Percentiles rank a stretch among this genome's conserved stretches.
Evolutionary conservation across 2,329 filamentous ascomycete genomes (phyloP).

Genomic region (Neonectria neomacrospora): DNA sequence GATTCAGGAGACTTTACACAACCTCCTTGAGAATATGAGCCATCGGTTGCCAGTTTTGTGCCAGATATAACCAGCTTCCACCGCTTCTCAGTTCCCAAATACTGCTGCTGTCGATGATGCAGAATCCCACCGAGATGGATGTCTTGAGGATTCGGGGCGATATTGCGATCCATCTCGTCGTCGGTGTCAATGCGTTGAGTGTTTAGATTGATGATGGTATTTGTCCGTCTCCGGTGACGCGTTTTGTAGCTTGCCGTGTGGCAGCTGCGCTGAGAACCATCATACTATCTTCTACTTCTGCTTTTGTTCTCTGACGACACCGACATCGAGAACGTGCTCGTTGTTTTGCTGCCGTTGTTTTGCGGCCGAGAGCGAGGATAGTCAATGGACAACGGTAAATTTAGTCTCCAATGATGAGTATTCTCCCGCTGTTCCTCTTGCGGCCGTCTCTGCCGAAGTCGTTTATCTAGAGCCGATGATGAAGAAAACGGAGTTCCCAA

Average conservation of each 20-base stretch:
- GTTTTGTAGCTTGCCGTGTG: background rate
- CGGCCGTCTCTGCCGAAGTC: background rate
- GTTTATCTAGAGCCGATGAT: too few relatives aligned
- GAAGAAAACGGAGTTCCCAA: too few relatives aligned
- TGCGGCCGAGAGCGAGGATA: background rate
- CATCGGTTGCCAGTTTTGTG: background rate
- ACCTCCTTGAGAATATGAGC: background rate
- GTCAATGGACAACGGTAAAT: background rate
- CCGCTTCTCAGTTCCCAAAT: background rate
- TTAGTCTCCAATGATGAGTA: background rate
- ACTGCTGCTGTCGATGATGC: background rate
- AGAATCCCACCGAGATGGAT: background rate
- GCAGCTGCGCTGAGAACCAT: background rate
- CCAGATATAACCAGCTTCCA: background rate
- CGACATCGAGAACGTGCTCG: background rate
- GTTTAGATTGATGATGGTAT: background rate
- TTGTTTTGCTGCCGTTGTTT: background rate
- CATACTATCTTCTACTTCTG: background rate
- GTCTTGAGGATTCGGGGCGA: background rate
- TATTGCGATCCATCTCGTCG: background rate
- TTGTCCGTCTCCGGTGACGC: background rate
- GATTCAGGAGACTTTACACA: background rate
- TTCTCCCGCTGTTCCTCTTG: too few relatives aligned
- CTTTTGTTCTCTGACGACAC: background rate
- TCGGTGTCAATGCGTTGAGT: background rate